These are phyloP conservation scores for Pseudogymnoascus sp. DNA, from an alignment of 2,329 filamentous ascomycete genomes.

Conservation along the genomic window DNA sequence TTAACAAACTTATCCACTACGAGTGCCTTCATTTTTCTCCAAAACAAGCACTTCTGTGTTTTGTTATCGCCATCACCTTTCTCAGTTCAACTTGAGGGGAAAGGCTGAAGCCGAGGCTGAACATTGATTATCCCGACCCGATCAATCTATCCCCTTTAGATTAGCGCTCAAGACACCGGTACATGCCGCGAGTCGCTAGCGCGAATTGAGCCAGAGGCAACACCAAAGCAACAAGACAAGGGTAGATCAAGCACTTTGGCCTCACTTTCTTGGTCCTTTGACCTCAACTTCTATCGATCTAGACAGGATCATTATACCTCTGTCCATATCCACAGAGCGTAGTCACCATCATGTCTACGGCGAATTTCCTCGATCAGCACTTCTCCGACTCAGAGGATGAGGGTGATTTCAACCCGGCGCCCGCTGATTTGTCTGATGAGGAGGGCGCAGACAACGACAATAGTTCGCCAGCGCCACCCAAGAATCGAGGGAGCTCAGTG, in stretches of 20 bases:
- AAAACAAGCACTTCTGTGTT: background rate
- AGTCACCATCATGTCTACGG: constrained; percentile 8
- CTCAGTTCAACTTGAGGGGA: background rate
- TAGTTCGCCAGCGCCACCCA: constrained; percentile 20
- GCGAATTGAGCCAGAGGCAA: constrained; percentile 6
- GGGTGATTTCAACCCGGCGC: constrained; percentile 79
- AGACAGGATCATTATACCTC: constrained; percentile 2
- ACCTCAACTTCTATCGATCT: constrained; percentile 7
- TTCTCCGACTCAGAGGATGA: constrained; percentile 66
- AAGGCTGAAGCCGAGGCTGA: constrained; percentile 10
- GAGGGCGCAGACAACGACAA: constrained; percentile 39
- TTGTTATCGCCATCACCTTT: background rate
- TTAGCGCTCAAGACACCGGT: background rate
- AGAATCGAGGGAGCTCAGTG: constrained; percentile 22
- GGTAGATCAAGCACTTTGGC: constrained; percentile 8
- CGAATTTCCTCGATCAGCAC: constrained; percentile 14
- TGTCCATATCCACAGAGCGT: background rate
- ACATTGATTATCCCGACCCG: background rate
- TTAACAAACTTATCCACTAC: constrained; percentile 30
- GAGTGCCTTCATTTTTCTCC: constrained; percentile 32
- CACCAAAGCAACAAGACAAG: constrained; percentile 8
- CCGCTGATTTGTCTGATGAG: constrained; percentile 64
- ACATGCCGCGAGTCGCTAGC: constrained; percentile 1
- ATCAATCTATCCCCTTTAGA: background rate
- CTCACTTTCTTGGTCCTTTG: constrained; percentile 7